Percentiles rank a stretch among this genome's conserved stretches.
phyloP scores from a whole-genome alignment of 352 stramenopile species.

The Pilasporangium apinafurcum region DNA sequence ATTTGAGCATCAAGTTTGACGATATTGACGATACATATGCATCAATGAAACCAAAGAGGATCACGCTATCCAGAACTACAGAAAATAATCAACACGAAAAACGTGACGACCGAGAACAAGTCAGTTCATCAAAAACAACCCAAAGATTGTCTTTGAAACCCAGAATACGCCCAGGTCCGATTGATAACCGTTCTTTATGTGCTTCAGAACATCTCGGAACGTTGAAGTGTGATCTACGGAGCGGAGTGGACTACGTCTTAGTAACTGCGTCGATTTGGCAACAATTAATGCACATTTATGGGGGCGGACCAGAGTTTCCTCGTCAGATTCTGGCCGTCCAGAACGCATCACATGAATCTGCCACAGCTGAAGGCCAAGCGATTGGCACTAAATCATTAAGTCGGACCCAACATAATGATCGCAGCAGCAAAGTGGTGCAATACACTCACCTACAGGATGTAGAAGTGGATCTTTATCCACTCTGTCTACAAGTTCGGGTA shows the following conservation, averaged over 20 bases:
- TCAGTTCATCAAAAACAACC: conserved; percentile 13
- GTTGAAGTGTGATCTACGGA: conserved; percentile 19
- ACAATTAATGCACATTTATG: conserved; percentile 42
- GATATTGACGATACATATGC: not conserved
- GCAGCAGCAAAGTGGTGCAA: not conserved
- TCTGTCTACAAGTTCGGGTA: conserved; percentile 47
- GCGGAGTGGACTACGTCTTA: conserved; percentile 41
- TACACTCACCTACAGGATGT: too few species aligned
- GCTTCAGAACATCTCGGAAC: conserved; percentile 27
- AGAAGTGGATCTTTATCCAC: conserved; percentile 46
- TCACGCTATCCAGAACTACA: too few species aligned
- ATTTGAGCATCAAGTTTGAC: conserved; percentile 9
- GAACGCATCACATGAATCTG: not conserved
- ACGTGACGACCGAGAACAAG: conserved; percentile 7
- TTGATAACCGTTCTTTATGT: conserved; percentile 35
- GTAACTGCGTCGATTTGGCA: conserved; percentile 37
- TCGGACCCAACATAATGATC: not conserved
- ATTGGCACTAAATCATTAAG: too few species aligned
- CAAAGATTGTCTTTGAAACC: conserved; percentile 1
- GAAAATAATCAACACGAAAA: conserved; percentile 3
- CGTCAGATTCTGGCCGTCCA: conserved; percentile 26
- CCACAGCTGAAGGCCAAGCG: not conserved
- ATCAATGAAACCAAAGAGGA: too few species aligned
- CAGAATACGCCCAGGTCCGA: conserved; percentile 27
- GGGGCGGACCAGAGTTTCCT: conserved; percentile 45